These are phyloP conservation scores for Pleurotus pulmonarius DNA, from an alignment of 768 basidiomycete species.

Conservation along the genomic window DNA sequence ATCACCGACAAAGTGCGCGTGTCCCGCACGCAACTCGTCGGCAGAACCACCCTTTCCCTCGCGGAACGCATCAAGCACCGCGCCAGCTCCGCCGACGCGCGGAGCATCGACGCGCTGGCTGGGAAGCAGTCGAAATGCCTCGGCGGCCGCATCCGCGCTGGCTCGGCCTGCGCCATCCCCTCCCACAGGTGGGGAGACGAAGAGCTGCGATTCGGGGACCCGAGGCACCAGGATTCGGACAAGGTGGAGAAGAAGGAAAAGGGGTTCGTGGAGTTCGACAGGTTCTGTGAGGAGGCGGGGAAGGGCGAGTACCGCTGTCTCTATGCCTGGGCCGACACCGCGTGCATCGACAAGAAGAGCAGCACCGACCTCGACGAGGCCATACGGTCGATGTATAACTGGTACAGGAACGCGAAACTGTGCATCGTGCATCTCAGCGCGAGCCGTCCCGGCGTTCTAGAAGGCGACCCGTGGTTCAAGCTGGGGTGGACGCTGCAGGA, in stretches of 20 bases:
- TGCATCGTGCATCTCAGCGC: neutral
- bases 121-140: too few species aligned
- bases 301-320: neutral
- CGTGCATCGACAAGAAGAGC: slow-evolving; percentile 2
- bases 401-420: neutral
- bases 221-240: neutral
- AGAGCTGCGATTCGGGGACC: neutral
- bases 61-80: too few species aligned
- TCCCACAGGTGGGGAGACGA: neutral
- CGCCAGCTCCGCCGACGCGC: too few species aligned
- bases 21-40: too few species aligned
- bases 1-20: too few species aligned
- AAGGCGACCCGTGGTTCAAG: neutral
- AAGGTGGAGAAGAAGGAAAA: neutral
- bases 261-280: neutral
- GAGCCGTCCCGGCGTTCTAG: neutral
- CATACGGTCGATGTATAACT: neutral
- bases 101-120: too few species aligned
- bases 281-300: neutral
- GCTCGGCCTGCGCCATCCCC: neutral
- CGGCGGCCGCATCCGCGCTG: too few species aligned
- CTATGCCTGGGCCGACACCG: neutral
- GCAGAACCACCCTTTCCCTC: too few species aligned
- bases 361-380: neutral
- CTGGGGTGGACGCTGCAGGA: slow-evolving; percentile 1